Evolutionary conservation across 129 eudicot genomes (phyloP), one percentile per base, ranked within the genome.

Genomic region (Lactuca saligna): DNA sequence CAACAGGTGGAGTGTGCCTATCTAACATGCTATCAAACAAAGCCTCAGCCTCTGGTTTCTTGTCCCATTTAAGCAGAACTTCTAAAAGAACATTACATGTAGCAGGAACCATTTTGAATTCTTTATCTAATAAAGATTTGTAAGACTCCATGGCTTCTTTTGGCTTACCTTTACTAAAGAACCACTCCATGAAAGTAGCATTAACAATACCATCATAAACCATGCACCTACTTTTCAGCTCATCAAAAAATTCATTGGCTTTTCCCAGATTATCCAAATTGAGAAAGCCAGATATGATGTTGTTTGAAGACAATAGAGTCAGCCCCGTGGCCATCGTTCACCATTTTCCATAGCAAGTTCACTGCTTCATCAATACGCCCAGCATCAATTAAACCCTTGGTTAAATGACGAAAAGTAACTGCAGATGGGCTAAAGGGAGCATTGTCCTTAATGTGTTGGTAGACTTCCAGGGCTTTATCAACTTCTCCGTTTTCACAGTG

Each of bases 181-280:
- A 88, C 96, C 96, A 92, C 54, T 92, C 96, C 96, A 92, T 92
- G 57, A 80, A 92, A 0, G 98, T 92, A 0, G 95, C 95, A 75
- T 78, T 88, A 17, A 92, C 96, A 13, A 83, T 75, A 50, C 98
- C 98, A 77, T 90, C 95, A 69, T 90, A 90, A 53, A 90, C 97
- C 75, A 81, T 46, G 29, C 97, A 90, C 76, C 91, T 72, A 70
- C 87, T 84, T 59, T 83, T 87, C 31, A 90, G 68, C 87, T 90
- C 97, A 68, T 90, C 95, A 6, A 90, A 90, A 20, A 90, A 75
- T 68, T 87, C 95, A 63, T 82, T 82, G 0, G 97, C 97, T 76
- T 85, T 87, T 0, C 83, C 91, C 2, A 90, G 55, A 72, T 87
- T 78, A 6, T 68, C 91, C 68, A 81, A 69, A 78, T 85, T 78